Evolutionary conservation across 495 filamentous ascomycete species (phyloP).

Genomic region (Aspergillus diversus): DNA sequence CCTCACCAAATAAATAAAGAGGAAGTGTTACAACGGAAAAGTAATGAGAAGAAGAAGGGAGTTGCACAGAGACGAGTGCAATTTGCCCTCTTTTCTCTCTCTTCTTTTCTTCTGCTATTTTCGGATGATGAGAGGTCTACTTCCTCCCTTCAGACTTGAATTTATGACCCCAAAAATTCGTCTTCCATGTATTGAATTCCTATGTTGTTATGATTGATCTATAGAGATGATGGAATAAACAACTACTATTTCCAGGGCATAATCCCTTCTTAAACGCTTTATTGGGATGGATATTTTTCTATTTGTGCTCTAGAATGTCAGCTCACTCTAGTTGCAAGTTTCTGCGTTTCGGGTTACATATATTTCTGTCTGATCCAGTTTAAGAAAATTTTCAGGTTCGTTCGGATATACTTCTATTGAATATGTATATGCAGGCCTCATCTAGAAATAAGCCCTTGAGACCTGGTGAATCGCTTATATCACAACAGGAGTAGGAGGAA

Average conservation of each 20-base stretch:
- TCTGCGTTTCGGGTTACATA: not conserved
- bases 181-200: slow-evolving; percentile 35
- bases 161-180: slow-evolving; percentile 17
- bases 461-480: not conserved
- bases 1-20: not conserved
- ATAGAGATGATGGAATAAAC: slow-evolving; percentile 38
- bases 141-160: slow-evolving; percentile 1
- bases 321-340: not conserved
- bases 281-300: not conserved
- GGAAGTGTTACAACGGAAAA: not conserved
- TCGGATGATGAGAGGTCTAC: not conserved
- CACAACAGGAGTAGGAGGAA: not conserved
- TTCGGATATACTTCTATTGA: not conserved
- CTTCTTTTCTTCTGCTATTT: slow-evolving; percentile 4
- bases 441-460: not conserved
- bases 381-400: too few species aligned
- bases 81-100: slow-evolving; percentile 13
- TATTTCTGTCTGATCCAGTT: not conserved
- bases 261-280: too few species aligned
- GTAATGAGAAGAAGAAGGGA: not conserved
- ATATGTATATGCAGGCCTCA: not conserved
- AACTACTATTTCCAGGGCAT: slow-evolving; percentile 27
- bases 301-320: not conserved
- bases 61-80: not conserved
- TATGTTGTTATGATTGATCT: slow-evolving; percentile 55